These are phyloP conservation scores for Naganishia randhawae DNA, from an alignment of 768 basidiomycete species.

Conservation along the genomic window DNA sequence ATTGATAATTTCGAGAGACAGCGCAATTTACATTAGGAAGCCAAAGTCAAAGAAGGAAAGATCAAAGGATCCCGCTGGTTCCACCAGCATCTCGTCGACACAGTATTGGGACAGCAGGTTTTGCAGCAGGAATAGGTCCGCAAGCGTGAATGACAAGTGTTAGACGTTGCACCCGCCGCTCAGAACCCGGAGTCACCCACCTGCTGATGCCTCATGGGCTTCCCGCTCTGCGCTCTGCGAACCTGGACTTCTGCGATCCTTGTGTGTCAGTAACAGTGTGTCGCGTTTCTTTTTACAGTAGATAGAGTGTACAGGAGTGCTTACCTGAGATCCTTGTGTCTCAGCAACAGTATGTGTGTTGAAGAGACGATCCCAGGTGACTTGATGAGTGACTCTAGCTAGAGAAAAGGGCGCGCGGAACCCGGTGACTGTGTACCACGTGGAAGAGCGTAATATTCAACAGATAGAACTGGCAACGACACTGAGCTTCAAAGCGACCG, in stretches of 20 bases:
- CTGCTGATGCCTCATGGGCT: constrained; percentile 1
- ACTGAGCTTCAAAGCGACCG: no score
- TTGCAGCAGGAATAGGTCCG: constrained; percentile 11
- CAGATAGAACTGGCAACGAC: no score
- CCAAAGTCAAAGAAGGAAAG: constrained; percentile 17
- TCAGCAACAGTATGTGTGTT: no score
- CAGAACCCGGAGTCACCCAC: constrained; percentile 5
- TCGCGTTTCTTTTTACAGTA: no score
- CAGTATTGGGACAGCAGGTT: constrained; percentile 7
- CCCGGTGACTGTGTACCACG: no score
- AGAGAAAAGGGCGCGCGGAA: no score
- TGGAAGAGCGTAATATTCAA: no score
- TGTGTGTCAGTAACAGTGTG: no score
- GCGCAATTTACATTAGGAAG: not conserved
- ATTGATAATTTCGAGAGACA: constrained; percentile 7
- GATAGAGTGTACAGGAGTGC: no score
- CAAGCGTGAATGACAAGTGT: constrained; percentile 9
- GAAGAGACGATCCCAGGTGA: no score
- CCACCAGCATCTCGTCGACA: constrained; percentile 13
- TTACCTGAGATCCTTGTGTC: no score
- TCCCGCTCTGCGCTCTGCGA: constrained; percentile 11
- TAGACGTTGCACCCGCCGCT: not conserved
- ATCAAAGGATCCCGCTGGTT: constrained; percentile 8
- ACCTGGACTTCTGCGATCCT: not conserved
- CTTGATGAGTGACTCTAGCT: no score